Percentiles rank a stretch among this genome's conserved stretches.
These are phyloP conservation scores for Gossypium laxum DNA, from an alignment of 441 rosid species.

Conservation along the genomic window DNA sequence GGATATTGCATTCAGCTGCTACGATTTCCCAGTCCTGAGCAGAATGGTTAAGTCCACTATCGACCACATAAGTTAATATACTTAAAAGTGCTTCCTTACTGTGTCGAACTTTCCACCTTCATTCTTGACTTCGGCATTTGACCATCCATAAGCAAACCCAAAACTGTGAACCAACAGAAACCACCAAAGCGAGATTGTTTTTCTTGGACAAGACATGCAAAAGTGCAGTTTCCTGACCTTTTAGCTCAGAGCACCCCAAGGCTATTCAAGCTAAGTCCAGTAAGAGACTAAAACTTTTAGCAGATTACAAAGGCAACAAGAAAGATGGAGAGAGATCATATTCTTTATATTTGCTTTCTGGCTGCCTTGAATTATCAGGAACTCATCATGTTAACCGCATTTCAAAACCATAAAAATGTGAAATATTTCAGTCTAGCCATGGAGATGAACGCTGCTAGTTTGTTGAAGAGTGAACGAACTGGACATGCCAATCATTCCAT, in stretches of 20 bases:
- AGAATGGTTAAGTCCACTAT: neutral
- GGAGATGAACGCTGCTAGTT: constrained; percentile 19
- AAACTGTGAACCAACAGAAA: neutral
- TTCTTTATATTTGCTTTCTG: constrained; percentile 11
- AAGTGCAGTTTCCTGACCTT: neutral
- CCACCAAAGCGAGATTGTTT: neutral
- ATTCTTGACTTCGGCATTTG: neutral
- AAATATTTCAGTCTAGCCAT: constrained; percentile 28
- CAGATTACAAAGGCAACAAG: constrained; percentile 13
- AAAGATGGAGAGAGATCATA: constrained; percentile 11
- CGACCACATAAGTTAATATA: neutral
- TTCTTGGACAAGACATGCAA: neutral
- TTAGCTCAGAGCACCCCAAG: constrained; percentile 5
- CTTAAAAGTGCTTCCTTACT: neutral
- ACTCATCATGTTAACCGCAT: constrained; percentile 12
- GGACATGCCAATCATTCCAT: constrained; percentile 12
- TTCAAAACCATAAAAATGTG: constrained; percentile 12
- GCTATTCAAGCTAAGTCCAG: neutral
- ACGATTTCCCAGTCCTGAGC: neutral
- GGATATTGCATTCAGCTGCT: neutral
- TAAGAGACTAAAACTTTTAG: constrained; percentile 6
- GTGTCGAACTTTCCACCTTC: neutral
- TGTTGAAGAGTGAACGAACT: constrained; percentile 18
- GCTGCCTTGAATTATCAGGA: constrained; percentile 12
- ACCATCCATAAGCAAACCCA: neutral